Evolutionary conservation across 83 land plant genomes (phyloP).

Genomic region (Thuja plicata): DNA sequence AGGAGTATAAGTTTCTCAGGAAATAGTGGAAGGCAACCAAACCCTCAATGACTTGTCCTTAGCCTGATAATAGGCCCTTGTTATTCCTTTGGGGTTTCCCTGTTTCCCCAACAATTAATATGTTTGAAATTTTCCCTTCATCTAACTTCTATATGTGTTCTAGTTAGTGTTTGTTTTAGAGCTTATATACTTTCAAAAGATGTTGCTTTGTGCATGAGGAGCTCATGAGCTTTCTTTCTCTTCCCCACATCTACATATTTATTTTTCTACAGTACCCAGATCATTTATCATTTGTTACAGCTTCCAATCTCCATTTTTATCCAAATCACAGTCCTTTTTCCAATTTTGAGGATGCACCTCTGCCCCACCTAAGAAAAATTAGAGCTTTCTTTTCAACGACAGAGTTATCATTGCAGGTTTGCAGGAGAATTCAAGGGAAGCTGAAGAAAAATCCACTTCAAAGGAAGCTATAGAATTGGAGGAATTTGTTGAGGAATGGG

Average conservation of each 20-base stretch:
- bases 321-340: neutral
- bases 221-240: neutral
- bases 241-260: neutral
- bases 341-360: neutral
- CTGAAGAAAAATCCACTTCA: neutral
- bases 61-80: too few relatives aligned
- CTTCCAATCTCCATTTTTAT: neutral
- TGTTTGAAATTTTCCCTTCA: too few relatives aligned
- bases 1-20: too few relatives aligned
- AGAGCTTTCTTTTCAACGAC: neutral
- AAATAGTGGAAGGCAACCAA: too few relatives aligned
- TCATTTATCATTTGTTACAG: neutral
- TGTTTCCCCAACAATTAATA: too few relatives aligned
- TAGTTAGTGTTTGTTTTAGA: too few relatives aligned
- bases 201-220: neutral
- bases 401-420: neutral
- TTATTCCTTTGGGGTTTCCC: too few relatives aligned
- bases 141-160: too few relatives aligned
- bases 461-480: constrained; percentile 46
- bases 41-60: too few relatives aligned
- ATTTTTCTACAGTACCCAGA: neutral
- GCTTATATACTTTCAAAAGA: neutral
- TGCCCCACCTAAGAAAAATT: neutral
- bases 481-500: constrained; percentile 72
- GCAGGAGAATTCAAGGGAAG: neutral